These are phyloP conservation scores for Globisporangium recalcitrans DNA, from an alignment of 352 stramenopile species.

Conservation along the genomic window DNA sequence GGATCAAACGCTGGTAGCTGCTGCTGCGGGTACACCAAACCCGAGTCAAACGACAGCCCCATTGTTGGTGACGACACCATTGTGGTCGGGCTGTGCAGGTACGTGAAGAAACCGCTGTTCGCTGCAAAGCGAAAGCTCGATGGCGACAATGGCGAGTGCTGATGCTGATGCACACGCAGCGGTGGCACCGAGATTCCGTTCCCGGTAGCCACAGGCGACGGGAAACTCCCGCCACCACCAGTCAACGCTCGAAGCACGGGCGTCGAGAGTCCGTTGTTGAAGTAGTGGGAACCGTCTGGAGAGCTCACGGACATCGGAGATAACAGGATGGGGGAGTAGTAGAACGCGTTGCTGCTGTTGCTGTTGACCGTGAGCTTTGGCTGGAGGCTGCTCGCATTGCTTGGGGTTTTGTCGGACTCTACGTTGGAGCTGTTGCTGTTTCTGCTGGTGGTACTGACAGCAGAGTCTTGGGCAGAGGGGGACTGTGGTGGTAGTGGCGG, in stretches of 20 bases:
- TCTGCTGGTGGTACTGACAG: no score
- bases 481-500: neutral
- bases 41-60: neutral
- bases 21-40: neutral
- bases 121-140: neutral
- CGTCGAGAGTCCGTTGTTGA: neutral
- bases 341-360: neutral
- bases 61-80: conserved; percentile 6
- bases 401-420: neutral
- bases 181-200: conserved; percentile 1
- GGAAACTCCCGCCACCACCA: neutral
- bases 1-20: neutral
- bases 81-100: neutral
- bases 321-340: conserved; percentile 7
- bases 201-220: neutral
- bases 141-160: conserved; percentile 6
- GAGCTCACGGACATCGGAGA: conserved; percentile 40
- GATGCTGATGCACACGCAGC: conserved; percentile 5
- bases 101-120: neutral
- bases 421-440: neutral
- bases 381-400: neutral
- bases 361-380: conserved; percentile 3
- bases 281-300: conserved; percentile 6
- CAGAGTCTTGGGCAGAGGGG: neutral
- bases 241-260: neutral